Conservation (phyloP, 2,329 filamentous ascomycete genomes). For the Juglanconis juglandina region DNA sequence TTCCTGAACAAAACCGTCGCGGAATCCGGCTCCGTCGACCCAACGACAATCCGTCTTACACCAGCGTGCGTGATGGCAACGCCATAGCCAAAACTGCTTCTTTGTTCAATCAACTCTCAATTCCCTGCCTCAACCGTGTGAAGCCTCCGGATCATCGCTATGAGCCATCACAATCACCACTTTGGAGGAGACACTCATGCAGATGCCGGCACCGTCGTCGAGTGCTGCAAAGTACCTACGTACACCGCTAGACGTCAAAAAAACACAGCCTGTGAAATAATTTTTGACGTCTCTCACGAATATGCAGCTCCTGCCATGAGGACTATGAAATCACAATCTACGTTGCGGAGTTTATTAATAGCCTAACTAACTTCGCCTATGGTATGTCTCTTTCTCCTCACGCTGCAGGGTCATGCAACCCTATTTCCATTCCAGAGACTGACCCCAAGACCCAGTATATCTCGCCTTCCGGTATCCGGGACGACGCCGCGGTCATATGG, state of each 20-base stretch:
- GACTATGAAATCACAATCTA: slow-evolving; percentile 9
- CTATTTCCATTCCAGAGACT: neutral
- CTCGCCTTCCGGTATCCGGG: neutral
- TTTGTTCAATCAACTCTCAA: too few species aligned
- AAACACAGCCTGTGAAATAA: neutral
- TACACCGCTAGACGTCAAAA: neutral
- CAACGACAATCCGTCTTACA: neutral
- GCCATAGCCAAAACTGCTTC: too few species aligned
- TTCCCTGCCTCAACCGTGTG: neutral
- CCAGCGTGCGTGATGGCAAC: too few species aligned
- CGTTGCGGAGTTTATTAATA: slow-evolving; percentile 7
- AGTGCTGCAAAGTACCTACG: slow-evolving; percentile 28
- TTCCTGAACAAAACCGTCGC: neutral
- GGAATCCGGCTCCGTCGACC: neutral
- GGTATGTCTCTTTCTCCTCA: neutral
- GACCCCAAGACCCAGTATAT: neutral
- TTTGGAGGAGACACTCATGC: slow-evolving; percentile 25
- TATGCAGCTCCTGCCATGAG: slow-evolving; percentile 29
- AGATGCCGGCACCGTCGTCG: slow-evolving; percentile 24
- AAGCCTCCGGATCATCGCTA: slow-evolving; percentile 2
- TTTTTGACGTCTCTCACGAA: neutral
- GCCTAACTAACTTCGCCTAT: slow-evolving; percentile 3
- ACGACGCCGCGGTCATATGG: slow-evolving; percentile 34
- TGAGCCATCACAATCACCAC: slow-evolving; percentile 28
- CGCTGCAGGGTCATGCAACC: too few species aligned